A percentile compares a stretch with the other conserved stretches of the same genome.
These are phyloP conservation scores for Aureobasidium sp. DNA, from an alignment of 2,329 filamentous ascomycete species.

Conservation along the genomic window DNA sequence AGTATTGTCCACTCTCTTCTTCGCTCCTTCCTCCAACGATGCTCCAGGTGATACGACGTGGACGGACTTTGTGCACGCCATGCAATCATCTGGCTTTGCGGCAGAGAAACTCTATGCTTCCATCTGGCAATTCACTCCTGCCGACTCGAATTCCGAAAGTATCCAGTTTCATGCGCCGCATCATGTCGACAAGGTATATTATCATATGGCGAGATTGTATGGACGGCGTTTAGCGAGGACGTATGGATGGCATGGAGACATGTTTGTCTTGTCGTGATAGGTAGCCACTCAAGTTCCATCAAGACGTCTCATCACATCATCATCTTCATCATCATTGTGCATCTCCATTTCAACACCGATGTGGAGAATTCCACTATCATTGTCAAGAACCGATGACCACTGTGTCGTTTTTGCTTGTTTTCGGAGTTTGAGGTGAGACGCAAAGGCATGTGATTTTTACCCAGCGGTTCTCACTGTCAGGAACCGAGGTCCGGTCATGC, in stretches of 20 bases:
- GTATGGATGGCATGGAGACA: constrained; percentile 45
- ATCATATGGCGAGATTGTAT: constrained; percentile 37
- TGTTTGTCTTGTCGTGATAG: constrained; percentile 34
- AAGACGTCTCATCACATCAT: too few relatives aligned
- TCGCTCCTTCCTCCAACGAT: constrained; percentile 27
- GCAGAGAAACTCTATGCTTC: constrained; percentile 52
- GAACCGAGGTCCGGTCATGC: too few relatives aligned
- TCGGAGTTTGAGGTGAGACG: too few relatives aligned
- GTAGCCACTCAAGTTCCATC: too few relatives aligned
- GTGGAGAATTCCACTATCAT: too few relatives aligned
- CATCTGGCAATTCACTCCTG: constrained; percentile 51
- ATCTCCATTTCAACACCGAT: too few relatives aligned
- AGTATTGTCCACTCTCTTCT: constrained; percentile 39
- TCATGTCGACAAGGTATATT: constrained; percentile 45
- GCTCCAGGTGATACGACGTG: constrained; percentile 44
- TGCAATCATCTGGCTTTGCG: constrained; percentile 42
- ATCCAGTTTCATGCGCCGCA: constrained; percentile 58
- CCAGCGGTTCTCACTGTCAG: too few relatives aligned
- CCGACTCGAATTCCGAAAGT: constrained; percentile 35
- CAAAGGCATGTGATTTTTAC: too few relatives aligned
- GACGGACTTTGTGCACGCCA: constrained; percentile 47
- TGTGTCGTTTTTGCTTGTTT: too few relatives aligned
- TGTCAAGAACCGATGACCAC: too few relatives aligned
- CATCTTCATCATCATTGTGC: too few relatives aligned
- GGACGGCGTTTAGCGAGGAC: constrained; percentile 43